Evolutionary conservation across 371 early-diverging fungal species (phyloP), one percentile per base, ranked within the genome.

Genomic region (Nematocida sp.): DNA sequence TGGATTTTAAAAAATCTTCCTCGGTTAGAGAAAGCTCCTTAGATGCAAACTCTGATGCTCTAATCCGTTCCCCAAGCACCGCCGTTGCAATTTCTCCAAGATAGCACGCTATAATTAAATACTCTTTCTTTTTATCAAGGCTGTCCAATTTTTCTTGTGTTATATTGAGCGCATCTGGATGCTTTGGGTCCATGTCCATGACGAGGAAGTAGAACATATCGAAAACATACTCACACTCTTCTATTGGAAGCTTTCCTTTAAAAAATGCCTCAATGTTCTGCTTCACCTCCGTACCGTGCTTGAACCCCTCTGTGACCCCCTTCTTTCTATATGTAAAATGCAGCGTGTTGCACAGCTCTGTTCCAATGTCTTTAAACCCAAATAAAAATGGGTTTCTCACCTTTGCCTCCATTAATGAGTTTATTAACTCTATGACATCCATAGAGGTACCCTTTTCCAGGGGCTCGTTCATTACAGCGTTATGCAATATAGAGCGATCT

Each of bases 311-410:
- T n/a, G 44, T 40, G 15, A 15, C 20, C 18, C 50, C 23, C 40
- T 45, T 20, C 23, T 27, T 66, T 20, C 13, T 56, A 9, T 71
- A 61, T 4, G 18, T 13, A 6, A 20, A 5, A 39, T 47, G 44
- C 45, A 73, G 13, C 33, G 33, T 13, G 4, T 42, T 23, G 44
- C 13, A 27, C 25, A 64, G 3, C 5, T 42, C 42, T 11, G 9
- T 11, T 3, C 50, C 52, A 20, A 69, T 5, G 62, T 78, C 62
- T 39, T 57, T 55, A 52, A 78, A 78, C 72, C 71, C 80, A 56
- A 78, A 78, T 6, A 78, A 40, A 45, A 78, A 78, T 3, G 80
- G 80, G 52, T 78, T 78, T 27, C 13, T 40, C n/a, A 70, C 9
- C 42, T 78, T 73, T 18, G 6, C 33, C 42, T 42, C 39, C 60